phyloP scores from a whole-genome alignment of 441 rosid genomes.

The Populus hybrid region DNA sequence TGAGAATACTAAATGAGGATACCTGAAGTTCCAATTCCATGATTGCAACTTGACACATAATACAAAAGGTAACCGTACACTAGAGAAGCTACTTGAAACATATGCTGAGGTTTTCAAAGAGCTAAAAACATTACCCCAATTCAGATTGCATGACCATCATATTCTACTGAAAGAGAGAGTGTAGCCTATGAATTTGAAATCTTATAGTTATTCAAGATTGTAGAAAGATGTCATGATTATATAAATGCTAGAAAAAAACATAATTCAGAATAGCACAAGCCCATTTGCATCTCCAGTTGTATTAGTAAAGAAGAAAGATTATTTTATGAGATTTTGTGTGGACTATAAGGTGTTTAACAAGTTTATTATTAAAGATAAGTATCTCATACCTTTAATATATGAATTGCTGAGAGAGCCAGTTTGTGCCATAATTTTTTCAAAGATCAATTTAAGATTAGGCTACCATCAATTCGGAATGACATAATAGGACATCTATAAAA shows the following conservation, averaged over 20 bases:
- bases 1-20: not conserved
- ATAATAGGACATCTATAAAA: too few species aligned
- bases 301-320: too few species aligned
- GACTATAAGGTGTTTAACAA: too few species aligned
- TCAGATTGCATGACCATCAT: too few species aligned
- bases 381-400: not conserved
- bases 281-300: not conserved
- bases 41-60: too few species aligned
- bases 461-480: not conserved
- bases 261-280: too few species aligned
- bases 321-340: too few species aligned
- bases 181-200: not conserved
- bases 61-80: accelerated
- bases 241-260: too few species aligned
- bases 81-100: not conserved
- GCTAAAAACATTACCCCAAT: not conserved
- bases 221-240: too few species aligned
- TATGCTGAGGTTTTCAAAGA: too few species aligned
- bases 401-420: not conserved
- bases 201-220: not conserved
- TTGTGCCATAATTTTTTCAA: not conserved
- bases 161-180: not conserved
- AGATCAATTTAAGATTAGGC: too few species aligned
- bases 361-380: not conserved
- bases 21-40: not conserved